phyloP scores from a whole-genome alignment of 1,284 basidiomycete species.

The Cryptococcus hybrid region DNA sequence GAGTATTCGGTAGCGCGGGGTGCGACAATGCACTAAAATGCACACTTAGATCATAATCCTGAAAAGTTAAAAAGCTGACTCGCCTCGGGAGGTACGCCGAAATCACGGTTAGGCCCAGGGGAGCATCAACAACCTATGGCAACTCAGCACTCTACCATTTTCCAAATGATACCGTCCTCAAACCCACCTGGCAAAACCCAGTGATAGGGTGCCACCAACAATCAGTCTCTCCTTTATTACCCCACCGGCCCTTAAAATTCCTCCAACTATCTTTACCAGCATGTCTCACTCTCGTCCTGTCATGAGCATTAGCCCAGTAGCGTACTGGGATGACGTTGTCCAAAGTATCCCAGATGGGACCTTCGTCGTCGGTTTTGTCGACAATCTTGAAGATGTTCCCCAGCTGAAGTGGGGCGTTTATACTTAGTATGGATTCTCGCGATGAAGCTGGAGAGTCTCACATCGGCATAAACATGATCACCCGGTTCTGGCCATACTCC shows the following conservation, averaged over 20 bases:
- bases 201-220: constrained; percentile 44
- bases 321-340: constrained; percentile 32
- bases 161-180: too few relatives aligned
- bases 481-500: constrained; percentile 45
- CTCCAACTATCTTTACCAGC: constrained; percentile 32
- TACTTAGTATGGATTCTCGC: too few relatives aligned
- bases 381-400: constrained; percentile 37
- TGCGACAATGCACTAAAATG: too few relatives aligned
- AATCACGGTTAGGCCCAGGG: constrained; percentile 42
- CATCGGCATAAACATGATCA: constrained; percentile 41
- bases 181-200: constrained; percentile 38
- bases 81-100: constrained; percentile 37
- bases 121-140: constrained; percentile 31
- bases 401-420: constrained; percentile 3
- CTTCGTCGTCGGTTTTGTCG: constrained; percentile 42
- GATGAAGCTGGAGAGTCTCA: neutral
- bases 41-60: too few relatives aligned
- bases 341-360: constrained; percentile 45
- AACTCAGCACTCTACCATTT: neutral
- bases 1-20: too few relatives aligned
- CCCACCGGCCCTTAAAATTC: constrained; percentile 41
- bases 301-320: constrained; percentile 34
- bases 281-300: constrained; percentile 22
- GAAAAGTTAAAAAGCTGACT: constrained; percentile 4
- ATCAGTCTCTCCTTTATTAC: constrained; percentile 35